phyloP scores from a whole-genome alignment of 208 protist genomes.

The Crithidia thermophila region DNA sequence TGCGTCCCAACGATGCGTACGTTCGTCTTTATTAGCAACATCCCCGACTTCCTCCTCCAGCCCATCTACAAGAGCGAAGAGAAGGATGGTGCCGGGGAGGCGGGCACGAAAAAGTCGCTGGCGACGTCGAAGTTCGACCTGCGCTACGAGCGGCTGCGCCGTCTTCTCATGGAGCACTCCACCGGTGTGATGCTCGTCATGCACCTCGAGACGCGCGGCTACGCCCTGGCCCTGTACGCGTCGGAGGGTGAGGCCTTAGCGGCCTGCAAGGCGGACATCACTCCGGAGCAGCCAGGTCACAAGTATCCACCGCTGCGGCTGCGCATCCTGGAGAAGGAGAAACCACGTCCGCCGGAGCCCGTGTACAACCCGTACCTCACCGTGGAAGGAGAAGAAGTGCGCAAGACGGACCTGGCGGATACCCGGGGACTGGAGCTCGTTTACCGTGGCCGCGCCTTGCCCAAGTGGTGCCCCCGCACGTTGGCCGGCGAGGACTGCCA shows the following conservation, averaged over 20 bases:
- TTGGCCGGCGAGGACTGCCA: slow-evolving; percentile 63
- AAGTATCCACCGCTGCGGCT: slow-evolving; percentile 57
- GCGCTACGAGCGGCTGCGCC: slow-evolving; percentile 82
- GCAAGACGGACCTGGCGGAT: slow-evolving; percentile 62
- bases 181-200: slow-evolving; percentile 88
- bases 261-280: slow-evolving; percentile 77
- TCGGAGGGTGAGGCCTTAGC: slow-evolving; percentile 81
- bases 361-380: slow-evolving; percentile 78
- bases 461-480: slow-evolving; percentile 79
- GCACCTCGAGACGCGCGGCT: slow-evolving; percentile 79
- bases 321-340: slow-evolving; percentile 76
- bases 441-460: slow-evolving; percentile 65
- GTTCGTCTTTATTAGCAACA: slow-evolving; percentile 90
- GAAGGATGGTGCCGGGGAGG: background rate
- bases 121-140: slow-evolving; percentile 57
- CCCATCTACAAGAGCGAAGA: slow-evolving; percentile 35
- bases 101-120: background rate
- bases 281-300: slow-evolving; percentile 34
- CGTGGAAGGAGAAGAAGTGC: slow-evolving; percentile 68
- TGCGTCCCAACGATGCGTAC: slow-evolving; percentile 45
- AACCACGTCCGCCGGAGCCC: slow-evolving; percentile 62
- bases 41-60: slow-evolving; percentile 79
- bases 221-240: slow-evolving; percentile 82
- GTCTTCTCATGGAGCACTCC: slow-evolving; percentile 72
- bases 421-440: slow-evolving; percentile 80